Conservation (phyloP, 225 moss, liverwort and hornwort genomes). For the Bryum argenteum region DNA sequence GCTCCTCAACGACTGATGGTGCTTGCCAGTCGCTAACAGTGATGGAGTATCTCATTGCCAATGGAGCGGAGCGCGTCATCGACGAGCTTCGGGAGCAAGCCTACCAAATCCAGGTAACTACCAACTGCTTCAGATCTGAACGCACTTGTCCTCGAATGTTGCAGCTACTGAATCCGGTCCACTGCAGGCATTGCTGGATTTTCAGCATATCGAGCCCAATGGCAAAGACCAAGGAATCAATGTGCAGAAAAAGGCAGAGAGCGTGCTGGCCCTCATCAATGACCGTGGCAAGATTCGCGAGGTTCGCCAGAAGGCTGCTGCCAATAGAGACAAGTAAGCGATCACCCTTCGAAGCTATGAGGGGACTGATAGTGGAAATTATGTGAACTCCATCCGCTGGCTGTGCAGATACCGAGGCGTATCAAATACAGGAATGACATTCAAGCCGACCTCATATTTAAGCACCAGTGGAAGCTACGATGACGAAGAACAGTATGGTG, state of each 20-base stretch:
- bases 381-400: background rate
- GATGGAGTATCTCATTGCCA: slow-evolving; percentile 93
- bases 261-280: slow-evolving; percentile 69
- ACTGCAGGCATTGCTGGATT: slow-evolving; percentile 75
- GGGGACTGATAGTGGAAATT: background rate
- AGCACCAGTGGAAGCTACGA: slow-evolving; percentile 66
- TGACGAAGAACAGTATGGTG: slow-evolving; percentile 61
- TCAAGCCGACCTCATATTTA: slow-evolving; percentile 69
- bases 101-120: slow-evolving; percentile 84
- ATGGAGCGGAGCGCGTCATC: slow-evolving; percentile 88
- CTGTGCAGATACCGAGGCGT: slow-evolving; percentile 82
- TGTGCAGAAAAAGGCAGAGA: slow-evolving; percentile 89
- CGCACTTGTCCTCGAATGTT: background rate
- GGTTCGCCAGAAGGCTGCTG: slow-evolving; percentile 77
- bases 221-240: slow-evolving; percentile 98
- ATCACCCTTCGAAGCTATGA: background rate
- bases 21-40: slow-evolving; percentile 90
- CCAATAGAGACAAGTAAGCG: slow-evolving; percentile 90
- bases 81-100: slow-evolving; percentile 93
- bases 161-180: background rate
- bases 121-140: background rate
- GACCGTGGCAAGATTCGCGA: slow-evolving; percentile 89
- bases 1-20: slow-evolving; percentile 56
- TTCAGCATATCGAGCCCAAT: slow-evolving; percentile 79
- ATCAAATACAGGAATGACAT: slow-evolving; percentile 63